Percentiles rank a stretch among this genome's conserved stretches.
Conservation (phyloP, 805 yeast genomes). For the Vanderwaltozyma polyspora region DNA sequence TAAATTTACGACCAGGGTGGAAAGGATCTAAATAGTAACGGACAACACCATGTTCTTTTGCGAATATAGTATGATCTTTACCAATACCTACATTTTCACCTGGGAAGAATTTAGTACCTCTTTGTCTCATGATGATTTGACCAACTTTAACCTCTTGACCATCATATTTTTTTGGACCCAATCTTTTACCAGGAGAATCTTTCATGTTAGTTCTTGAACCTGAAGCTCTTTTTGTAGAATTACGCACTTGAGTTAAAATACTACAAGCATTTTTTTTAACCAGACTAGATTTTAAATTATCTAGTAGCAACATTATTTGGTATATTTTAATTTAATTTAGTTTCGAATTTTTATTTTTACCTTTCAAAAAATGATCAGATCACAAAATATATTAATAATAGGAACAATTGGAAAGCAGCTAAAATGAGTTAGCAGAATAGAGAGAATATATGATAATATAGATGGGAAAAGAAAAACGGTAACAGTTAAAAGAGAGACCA, state of each 20-base stretch:
- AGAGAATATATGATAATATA: no score
- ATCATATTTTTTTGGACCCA: constrained; percentile 84
- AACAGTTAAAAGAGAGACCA: no score
- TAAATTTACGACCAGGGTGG: constrained; percentile 84
- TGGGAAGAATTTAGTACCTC: constrained; percentile 91
- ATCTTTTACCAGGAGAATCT: constrained; percentile 89
- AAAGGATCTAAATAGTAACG: constrained; percentile 89
- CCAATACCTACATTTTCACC: constrained; percentile 90
- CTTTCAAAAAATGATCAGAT: no score
- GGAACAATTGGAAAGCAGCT: no score
- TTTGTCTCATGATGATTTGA: constrained; percentile 80
- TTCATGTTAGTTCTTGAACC: constrained; percentile 91
- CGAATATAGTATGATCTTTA: constrained; percentile 84
- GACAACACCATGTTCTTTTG: constrained; percentile 87
- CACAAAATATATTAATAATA: no score
- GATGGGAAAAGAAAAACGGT: no score
- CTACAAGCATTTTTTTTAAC: constrained; percentile 1
- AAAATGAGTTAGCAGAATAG: no score
- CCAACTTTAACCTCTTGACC: constrained; percentile 66
- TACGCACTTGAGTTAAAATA: constrained; percentile 44
- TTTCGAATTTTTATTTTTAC: no score
- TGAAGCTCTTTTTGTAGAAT: constrained; percentile 87
- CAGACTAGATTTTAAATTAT: neutral
- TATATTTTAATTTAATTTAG: no score
- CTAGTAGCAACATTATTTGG: no score